Evolutionary conservation across 192 early-diverging fungal species (phyloP), one percentile per base, ranked within the genome.

Genomic region (Linderina pennispora): DNA sequence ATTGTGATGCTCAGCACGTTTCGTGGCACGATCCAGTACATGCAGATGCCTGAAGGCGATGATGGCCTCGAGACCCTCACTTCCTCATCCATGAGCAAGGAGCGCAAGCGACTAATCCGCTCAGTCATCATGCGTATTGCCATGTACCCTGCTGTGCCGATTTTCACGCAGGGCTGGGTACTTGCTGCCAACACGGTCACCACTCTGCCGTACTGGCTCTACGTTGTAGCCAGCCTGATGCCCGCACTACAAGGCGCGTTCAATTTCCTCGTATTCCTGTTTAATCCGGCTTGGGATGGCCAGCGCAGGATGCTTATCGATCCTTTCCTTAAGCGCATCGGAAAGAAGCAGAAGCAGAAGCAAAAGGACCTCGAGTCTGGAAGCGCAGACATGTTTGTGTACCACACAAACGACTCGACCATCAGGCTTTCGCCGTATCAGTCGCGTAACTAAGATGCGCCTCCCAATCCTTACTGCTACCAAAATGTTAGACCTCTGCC

Each of bases 211-310:
- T 61, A 61, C 58, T 68, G 65, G 65, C 42, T 68, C 15, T 68
- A 61, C 20, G 48, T 68, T n/a, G n/a, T 68, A 40, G 65, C 58
- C 20, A 68, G 55, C 53, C 48, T 68, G 36, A 42, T 61, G 7
- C 65, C 65, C 1, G 54, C 65, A 13, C 53, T 54, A 1, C 65
- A 68, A 18, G 65, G 65, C 26, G 57, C 61, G 45, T 36, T 68
- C 15, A 68, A 68, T 41, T 42, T 68, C 22, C 45, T 68, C 4
- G 34, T 56, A 0, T 68, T 61, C 19, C n/a, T 47, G 17, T 23
- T 24, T 10, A 43, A 57, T 3, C 65, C 65, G 3, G 53, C 44
- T 3, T 57, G 58, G 53, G 58, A 68, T 34, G 23, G 22, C 1
- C 20, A 41, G 19, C 24, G 28, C 8, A 26, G 25, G 1, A 4